These are phyloP conservation scores for Xerocomus potaroensis DNA, from an alignment of 768 basidiomycete genomes.

Conservation along the genomic window DNA sequence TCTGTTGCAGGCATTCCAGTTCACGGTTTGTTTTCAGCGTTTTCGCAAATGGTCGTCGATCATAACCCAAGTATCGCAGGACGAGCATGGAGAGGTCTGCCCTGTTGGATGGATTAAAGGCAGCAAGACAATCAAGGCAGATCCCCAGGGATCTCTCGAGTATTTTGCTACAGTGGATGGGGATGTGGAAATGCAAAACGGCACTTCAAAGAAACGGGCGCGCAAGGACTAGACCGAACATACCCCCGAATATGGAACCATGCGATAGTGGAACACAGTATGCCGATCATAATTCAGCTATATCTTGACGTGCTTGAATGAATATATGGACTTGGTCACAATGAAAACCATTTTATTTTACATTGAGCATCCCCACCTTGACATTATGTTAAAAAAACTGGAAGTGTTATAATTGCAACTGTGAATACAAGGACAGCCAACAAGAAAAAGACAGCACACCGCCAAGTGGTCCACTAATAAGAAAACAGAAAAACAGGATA, in stretches of 20 bases:
- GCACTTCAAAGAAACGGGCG: constrained; percentile 51
- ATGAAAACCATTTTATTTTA: too few species aligned
- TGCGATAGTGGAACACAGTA: not conserved
- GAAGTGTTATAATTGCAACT: not conserved
- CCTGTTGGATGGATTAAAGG: constrained; percentile 89
- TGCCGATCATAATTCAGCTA: not conserved
- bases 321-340: not conserved
- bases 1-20: constrained; percentile 92
- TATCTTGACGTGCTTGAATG: not conserved
- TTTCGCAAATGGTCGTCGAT: not conserved
- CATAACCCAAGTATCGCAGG: constrained; percentile 34
- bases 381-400: too few species aligned
- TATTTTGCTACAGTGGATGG: constrained; percentile 51
- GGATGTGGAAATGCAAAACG: constrained; percentile 34
- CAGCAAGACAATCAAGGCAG: constrained; percentile 75
- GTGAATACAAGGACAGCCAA: not conserved
- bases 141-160: constrained; percentile 67
- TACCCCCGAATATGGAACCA: not conserved
- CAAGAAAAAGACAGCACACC: not conserved
- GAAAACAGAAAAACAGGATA: not conserved
- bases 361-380: too few species aligned
- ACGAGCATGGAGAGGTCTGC: constrained; percentile 89
- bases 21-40: constrained; percentile 49
- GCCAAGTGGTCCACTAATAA: not conserved
- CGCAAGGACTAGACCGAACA: constrained; percentile 41